A percentile compares a stretch with the other conserved stretches of the same genome.
These are phyloP conservation scores for Dactylellina cionopaga DNA, from an alignment of 2,329 filamentous ascomycete species.

Conservation along the genomic window DNA sequence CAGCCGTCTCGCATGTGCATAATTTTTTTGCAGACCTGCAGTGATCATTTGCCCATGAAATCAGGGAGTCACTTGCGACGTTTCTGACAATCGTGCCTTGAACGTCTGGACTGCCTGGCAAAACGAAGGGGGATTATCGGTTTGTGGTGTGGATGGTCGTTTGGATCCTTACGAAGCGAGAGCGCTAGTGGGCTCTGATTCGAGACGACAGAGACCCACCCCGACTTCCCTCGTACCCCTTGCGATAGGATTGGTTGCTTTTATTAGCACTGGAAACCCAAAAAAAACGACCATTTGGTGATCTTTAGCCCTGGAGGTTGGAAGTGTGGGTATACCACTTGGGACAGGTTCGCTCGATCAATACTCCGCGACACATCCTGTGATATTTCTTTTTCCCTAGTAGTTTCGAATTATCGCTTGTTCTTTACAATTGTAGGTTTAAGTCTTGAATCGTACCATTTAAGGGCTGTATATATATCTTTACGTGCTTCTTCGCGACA, in stretches of 20 bases:
- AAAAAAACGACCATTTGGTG: too few relatives aligned
- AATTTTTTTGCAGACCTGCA: slow-evolving; percentile 1
- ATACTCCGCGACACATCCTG: too few relatives aligned
- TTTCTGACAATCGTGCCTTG: slow-evolving; percentile 16
- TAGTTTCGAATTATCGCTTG: too few relatives aligned
- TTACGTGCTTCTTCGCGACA: background rate
- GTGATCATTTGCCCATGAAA: slow-evolving; percentile 1
- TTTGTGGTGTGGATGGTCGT: slow-evolving; percentile 32
- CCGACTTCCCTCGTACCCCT: background rate
- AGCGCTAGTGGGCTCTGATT: slow-evolving; percentile 12
- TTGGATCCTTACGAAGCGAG: slow-evolving; percentile 47
- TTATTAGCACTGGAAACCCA: too few relatives aligned
- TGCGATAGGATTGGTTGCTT: background rate
- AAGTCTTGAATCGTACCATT: background rate
- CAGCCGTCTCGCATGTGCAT: slow-evolving; percentile 42
- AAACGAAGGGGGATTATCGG: slow-evolving; percentile 9
- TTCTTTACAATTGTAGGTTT: background rate
- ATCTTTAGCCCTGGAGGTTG: too few relatives aligned
- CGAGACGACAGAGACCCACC: background rate
- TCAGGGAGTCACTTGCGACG: slow-evolving; percentile 25
- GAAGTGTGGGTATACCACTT: too few relatives aligned
- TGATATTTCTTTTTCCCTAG: too few relatives aligned
- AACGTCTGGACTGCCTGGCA: background rate
- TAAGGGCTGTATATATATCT: background rate
- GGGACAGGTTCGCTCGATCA: too few relatives aligned